These are phyloP conservation scores for Prunus kanzakura DNA, from an alignment of 306 rosid species.

Conservation along the genomic window DNA sequence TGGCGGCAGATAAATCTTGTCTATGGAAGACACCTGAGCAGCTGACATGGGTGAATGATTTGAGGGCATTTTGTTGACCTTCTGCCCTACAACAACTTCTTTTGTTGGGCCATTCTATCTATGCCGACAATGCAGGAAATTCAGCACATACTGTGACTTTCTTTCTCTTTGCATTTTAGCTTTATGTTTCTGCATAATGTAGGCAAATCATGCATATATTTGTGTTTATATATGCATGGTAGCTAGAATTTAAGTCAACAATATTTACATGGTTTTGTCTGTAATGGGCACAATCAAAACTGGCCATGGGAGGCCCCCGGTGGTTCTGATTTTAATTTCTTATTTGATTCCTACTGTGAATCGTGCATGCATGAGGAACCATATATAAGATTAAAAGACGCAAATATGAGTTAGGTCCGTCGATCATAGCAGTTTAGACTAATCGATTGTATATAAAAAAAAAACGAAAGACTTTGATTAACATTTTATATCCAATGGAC, in stretches of 20 bases:
- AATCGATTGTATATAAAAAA: no score
- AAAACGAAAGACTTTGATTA: no score
- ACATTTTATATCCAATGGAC: background rate
- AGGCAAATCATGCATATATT: background rate
- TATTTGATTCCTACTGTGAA: background rate
- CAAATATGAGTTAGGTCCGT: no score
- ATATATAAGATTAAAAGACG: background rate
- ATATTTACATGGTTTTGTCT: constrained; percentile 11
- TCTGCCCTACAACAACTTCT: background rate
- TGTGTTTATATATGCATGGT: background rate
- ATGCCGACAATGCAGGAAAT: background rate
- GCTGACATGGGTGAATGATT: constrained; percentile 1
- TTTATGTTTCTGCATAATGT: background rate
- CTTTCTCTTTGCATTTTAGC: background rate
- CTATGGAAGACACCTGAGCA: background rate
- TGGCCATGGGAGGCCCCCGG: no score
- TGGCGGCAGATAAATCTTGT: background rate
- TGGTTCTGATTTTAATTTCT: background rate
- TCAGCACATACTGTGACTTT: background rate
- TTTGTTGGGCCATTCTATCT: background rate
- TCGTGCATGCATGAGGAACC: background rate
- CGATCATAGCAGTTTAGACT: no score
- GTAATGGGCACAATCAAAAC: background rate
- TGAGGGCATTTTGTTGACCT: background rate
- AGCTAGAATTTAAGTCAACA: constrained; percentile 1